phyloP scores from a whole-genome alignment of 148 eudicot species.

The Polygonum aviculare region DNA sequence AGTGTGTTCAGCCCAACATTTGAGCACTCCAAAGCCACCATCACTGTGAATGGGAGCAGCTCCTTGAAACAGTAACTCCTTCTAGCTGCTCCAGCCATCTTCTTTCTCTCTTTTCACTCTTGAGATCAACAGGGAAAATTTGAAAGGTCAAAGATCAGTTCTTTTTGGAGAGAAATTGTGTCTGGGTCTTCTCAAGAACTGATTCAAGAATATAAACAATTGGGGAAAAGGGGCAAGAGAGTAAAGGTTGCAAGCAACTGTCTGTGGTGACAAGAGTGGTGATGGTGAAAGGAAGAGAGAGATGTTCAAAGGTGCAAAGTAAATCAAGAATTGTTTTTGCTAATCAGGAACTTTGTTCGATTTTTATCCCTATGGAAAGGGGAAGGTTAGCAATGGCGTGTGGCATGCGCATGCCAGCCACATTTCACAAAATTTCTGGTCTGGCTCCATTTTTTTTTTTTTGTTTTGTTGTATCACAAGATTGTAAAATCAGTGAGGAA shows the following conservation, averaged over 20 bases:
- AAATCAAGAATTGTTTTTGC: not conserved
- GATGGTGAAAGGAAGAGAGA: not conserved
- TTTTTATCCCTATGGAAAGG: not conserved
- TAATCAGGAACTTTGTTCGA: not conserved
- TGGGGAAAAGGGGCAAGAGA: not conserved
- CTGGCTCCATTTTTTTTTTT: not conserved
- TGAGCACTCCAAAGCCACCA: slow-evolving; percentile 30
- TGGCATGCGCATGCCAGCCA: slow-evolving; percentile 7
- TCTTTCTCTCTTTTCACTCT: not conserved
- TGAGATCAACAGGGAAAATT: not conserved
- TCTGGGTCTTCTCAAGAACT: not conserved
- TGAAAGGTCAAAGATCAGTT: not conserved
- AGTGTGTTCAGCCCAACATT: slow-evolving; percentile 31
- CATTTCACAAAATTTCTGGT: not conserved
- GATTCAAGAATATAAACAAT: not conserved
- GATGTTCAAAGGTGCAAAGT: not conserved
- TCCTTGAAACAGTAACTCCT: slow-evolving; percentile 17
- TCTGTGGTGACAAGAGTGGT: not conserved
- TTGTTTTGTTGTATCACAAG: not conserved
- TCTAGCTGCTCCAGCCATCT: slow-evolving; percentile 13
- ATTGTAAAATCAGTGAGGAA: not conserved
- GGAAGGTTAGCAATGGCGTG: slow-evolving; percentile 2
- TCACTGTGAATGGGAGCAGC: slow-evolving; percentile 26
- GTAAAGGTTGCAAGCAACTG: slow-evolving; percentile 3
- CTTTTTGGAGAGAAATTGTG: not conserved